Base-by-base conservation (phyloP, 1,284 basidiomycete genomes). In the Coniferiporia weirii region DNA sequence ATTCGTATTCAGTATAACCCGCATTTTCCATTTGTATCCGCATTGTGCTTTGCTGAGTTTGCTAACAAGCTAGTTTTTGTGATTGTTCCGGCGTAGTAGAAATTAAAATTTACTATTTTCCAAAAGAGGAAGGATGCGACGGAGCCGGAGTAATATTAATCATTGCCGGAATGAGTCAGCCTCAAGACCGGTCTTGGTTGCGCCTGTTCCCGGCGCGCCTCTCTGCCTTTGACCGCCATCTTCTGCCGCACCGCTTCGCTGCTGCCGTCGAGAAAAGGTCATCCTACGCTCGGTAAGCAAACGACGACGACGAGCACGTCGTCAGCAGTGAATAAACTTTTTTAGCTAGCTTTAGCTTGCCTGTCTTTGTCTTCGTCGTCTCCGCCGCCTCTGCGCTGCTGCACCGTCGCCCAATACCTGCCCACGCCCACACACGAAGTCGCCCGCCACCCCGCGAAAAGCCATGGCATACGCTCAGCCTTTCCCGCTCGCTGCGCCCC, bases 401-500 rank as follows among this genome's bases (percentile, higher is more conserved):
- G 44, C 17, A 48, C 45, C 52, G 58, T 54, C 54, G 40, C 53
- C 59, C 52, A 48, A 38, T 47, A 53, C 34, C 34, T 15, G 45
- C 40, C 45, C 54, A 38, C 43, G 38, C 36, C 19, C 54, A n/a
- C 43, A 51, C 47, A 36, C 52, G 44, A 44, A 49, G 27, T 35
- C 66, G 34, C 52, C 53, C 64, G 40, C 27, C 17, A 13, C 51
- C 52, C 52, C 15, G 3, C 12, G 9, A 40, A 40, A 10, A 15
- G 2, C 38, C 32, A 82, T 81, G 80, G 75, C 79, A 38, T 80
- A 76, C 64, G 70, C 76, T 27, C 85, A 89, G 70, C 87, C 88
- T 6, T 90, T 90, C 62, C 88, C 88, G 63, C 82, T 88, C 64
- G 84, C 86, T 52, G 74, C 76, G 34, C 72, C 70, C 40, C 75